Base-by-base conservation (phyloP, 2,329 filamentous ascomycete genomes). In the Fusarium setosum region DNA sequence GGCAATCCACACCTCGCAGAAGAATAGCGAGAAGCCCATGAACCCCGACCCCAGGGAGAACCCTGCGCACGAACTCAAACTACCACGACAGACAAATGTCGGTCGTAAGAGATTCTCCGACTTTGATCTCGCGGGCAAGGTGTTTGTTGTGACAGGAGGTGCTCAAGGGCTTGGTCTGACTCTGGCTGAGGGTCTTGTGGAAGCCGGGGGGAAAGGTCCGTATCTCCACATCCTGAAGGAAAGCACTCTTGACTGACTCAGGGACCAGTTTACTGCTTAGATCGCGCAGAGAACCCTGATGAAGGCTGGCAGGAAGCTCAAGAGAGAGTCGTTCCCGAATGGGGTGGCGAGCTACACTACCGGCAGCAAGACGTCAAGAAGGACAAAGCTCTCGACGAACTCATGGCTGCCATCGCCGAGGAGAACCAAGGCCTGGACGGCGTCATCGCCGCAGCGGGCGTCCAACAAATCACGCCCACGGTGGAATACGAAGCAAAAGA, bases 151-250 rank as follows among this genome's bases (percentile, higher is more conserved):
- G 4, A 91, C 90, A 2, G 92, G 92, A 17, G 92, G 86, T 54
- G 91, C 87, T 3, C 84, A 88, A 60, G 92, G 92, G 0, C 83
- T 94, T 10, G 92, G 92, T n/a, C 78, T 95, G 18, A 87, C 89
- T 6, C 86, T 94, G 70, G 87, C 90, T 1, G 91, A 94, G 71
- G 91, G 89, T 2, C 79, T 94, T 13, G 81, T 92, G 12, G 91
- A 94, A 76, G 91, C 91, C 21, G 92, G 92, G 18, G 92, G 90
- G 21, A 91, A 81, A 65, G 86, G 86, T 59, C n/a, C 7, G 18
- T 87, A 37, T 9, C 13, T 12, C 13, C 20, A 13, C 29, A 13
- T 5, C 21, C 7, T 26, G 6, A 6, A 21, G 4, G 15, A 48
- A 15, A 7, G 38, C 20, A 23, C 6, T 3, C 26, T 23, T 34